Evolutionary conservation across 495 filamentous ascomycete species (phyloP), one percentile per base, ranked within the genome.

Genomic region (Aspergillus conjunctus): DNA sequence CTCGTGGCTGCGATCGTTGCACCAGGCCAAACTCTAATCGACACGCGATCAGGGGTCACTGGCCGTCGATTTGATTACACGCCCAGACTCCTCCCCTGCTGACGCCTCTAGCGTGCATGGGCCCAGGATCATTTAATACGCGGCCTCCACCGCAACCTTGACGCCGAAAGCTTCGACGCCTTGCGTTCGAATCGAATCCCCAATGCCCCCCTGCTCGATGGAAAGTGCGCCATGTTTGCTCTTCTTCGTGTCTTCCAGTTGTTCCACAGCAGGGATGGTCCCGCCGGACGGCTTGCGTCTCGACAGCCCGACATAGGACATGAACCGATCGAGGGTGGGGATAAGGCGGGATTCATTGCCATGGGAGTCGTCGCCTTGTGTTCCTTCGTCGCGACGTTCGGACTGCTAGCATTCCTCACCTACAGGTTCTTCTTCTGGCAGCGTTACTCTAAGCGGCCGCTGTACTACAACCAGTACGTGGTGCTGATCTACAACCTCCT

Each of bases 401-500:
- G 69, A 26, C 74, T 87, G 1, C 73, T 86, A 46, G 65, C 73
- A 46, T 87, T 81, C 67, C 72, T 87, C 63, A 83, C 79, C 9
- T 83, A 79, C 66, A 82, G 83, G 57, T 74, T 88, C 52, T 68
- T 87, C 20, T 75, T 74, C 58, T 87, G 85, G 85, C 73, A 71
- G n/a, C 69, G 69, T 1, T 72, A 75, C 54, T 82, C 81, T 71
- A 75, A 73, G 53, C 61, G 60, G 8, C 69, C 70, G n/a, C 67
- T 78, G 9, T 65, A 66, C 11, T 57, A 72, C 37, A 91, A 91
- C 68, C 88, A 93, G 73, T 90, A 88, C 61, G 81, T 91, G 17
- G 68, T 91, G 37, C 79, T 93, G 32, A 85, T 91, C 61, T 87
- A 85, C 68, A 91, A 91, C 69, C 82, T 91, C 4, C 75, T 91